A percentile compares a stretch with the other conserved stretches of the same genome.
Conservation (phyloP, 1,284 basidiomycete genomes). For the Puccinia coronata region DNA sequence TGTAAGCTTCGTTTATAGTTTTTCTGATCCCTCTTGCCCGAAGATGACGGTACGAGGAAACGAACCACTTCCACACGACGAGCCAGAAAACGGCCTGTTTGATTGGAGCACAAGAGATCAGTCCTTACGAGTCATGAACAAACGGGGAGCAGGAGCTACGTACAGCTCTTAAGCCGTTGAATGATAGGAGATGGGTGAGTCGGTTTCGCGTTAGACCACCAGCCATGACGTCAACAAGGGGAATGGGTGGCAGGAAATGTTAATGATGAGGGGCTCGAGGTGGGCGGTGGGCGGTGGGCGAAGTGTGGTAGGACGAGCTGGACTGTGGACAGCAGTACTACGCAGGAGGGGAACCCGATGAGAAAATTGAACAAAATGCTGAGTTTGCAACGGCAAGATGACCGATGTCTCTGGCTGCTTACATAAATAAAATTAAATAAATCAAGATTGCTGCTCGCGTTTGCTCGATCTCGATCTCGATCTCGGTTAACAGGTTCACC, state of each 20-base stretch:
- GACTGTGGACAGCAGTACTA: too few species aligned
- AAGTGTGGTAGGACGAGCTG: slow-evolving; percentile 9
- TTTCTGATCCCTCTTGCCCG: slow-evolving; percentile 40
- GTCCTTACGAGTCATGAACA: too few species aligned
- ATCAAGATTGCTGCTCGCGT: too few species aligned
- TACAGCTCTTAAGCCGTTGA: slow-evolving; percentile 6
- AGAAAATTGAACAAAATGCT: too few species aligned
- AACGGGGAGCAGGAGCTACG: neutral
- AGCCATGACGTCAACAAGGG: slow-evolving; percentile 21
- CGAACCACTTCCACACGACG: slow-evolving; percentile 22
- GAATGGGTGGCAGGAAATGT: neutral
- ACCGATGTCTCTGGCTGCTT: too few species aligned
- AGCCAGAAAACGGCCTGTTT: slow-evolving; percentile 37
- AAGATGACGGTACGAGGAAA: slow-evolving; percentile 28
- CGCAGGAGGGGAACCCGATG: too few species aligned
- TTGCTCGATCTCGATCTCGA: too few species aligned
- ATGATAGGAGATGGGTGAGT: neutral
- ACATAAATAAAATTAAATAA: too few species aligned
- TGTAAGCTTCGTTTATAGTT: slow-evolving; percentile 24
- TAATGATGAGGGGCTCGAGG: slow-evolving; percentile 12
- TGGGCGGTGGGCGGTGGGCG: too few species aligned
- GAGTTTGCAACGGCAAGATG: too few species aligned
- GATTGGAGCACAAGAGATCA: neutral
- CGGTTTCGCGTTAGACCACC: slow-evolving; percentile 11
- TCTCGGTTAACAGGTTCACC: too few species aligned